These are phyloP conservation scores for Schizonepeta tenuifolia DNA, from an alignment of 257 asterid species.

Conservation along the genomic window DNA sequence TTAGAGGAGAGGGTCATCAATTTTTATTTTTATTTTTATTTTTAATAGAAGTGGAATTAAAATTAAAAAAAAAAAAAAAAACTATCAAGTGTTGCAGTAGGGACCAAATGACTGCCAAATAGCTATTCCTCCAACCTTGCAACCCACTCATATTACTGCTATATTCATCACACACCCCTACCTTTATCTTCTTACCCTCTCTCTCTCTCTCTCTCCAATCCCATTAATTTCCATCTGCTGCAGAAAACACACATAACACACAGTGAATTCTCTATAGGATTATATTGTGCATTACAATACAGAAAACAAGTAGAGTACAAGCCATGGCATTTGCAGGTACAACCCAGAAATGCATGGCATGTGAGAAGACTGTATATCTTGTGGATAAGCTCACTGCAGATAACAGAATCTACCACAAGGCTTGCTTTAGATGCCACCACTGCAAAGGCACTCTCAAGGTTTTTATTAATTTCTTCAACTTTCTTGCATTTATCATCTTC, in stretches of 20 bases:
- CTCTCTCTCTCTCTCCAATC: not conserved
- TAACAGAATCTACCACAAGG: slow-evolving; percentile 84
- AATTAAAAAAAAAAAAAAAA: no score
- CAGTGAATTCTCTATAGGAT: not conserved
- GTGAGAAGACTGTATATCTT: slow-evolving; percentile 88
- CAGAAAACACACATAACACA: slow-evolving; percentile 16
- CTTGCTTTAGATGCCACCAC: slow-evolving; percentile 97
- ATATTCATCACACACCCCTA: slow-evolving; percentile 27
- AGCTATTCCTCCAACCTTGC: slow-evolving; percentile 37
- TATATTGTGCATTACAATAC: not conserved
- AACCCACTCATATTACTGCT: slow-evolving; percentile 22
- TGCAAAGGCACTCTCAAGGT: slow-evolving; percentile 98
- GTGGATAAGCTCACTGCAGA: slow-evolving; percentile 94
- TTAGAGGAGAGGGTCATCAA: slow-evolving; percentile 19
- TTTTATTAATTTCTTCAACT: slow-evolving; percentile 2
- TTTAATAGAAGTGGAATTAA: no score
- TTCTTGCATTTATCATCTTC: not conserved
- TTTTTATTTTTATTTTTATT: no score
- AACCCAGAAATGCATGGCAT: slow-evolving; percentile 97
- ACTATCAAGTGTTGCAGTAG: not conserved
- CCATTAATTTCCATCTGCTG: slow-evolving; percentile 22
- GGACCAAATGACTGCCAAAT: slow-evolving; percentile 48
- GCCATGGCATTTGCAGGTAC: slow-evolving; percentile 98
- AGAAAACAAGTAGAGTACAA: not conserved
- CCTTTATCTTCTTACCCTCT: slow-evolving; percentile 44